phyloP scores from a whole-genome alignment of 768 basidiomycete genomes.

The Lactarius akahatsu region DNA sequence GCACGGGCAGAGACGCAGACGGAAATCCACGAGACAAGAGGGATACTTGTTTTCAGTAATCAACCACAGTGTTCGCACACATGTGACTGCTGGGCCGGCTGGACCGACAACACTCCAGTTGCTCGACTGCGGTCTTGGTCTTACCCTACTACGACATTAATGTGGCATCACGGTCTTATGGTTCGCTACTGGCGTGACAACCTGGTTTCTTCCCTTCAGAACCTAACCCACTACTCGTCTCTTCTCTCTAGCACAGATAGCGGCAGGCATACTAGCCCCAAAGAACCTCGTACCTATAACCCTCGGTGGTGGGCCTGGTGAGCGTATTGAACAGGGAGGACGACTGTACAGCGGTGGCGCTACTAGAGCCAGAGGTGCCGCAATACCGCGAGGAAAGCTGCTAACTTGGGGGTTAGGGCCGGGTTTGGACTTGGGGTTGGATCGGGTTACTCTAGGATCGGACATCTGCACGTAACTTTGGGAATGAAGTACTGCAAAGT shows the following conservation, averaged over 20 bases:
- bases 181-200: too few relatives aligned
- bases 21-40: too few relatives aligned
- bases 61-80: too few relatives aligned
- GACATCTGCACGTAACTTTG: neutral
- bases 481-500: neutral
- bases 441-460: neutral
- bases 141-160: too few relatives aligned
- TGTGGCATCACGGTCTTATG: too few relatives aligned
- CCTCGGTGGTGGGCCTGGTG: neutral
- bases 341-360: neutral
- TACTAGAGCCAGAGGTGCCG: neutral
- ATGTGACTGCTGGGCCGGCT: too few relatives aligned
- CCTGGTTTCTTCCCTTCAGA: constrained; percentile 32
- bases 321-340: constrained; percentile 1
- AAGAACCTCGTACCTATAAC: constrained; percentile 80
- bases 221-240: constrained; percentile 40
- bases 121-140: too few relatives aligned
- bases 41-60: too few relatives aligned
- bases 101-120: too few relatives aligned
- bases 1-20: too few relatives aligned
- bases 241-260: constrained; percentile 76
- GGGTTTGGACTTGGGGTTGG: neutral
- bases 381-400: neutral
- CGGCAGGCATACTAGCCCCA: constrained; percentile 88
- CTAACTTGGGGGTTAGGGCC: neutral